Evolutionary conservation across 2,329 filamentous ascomycete species (phyloP), one percentile per base, ranked within the genome.

Genomic region (Zasmidium angulare): DNA sequence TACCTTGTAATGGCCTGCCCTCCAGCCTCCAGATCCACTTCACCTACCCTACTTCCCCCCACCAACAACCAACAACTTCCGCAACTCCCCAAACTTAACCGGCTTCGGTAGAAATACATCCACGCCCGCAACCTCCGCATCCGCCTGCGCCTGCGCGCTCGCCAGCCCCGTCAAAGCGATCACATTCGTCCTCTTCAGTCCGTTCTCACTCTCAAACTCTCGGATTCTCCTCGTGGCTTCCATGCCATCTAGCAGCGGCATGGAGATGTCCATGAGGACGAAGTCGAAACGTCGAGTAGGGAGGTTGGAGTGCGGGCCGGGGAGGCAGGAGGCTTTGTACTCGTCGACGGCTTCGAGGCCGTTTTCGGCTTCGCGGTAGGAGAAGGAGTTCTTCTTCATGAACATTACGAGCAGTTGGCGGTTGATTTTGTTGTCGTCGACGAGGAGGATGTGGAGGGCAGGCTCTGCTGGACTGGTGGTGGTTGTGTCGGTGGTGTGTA

Each of bases 211-310:
- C 43, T 74, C 72, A 43, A 68, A 62, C 3, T 62, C 61, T 4
- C 72, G 65, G 10, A 75, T 74, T 22, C 64, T 58, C 17, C 61
- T 50, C 11, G 71, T 72, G 1, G 70, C 64, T 22, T 67, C 66
- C 52, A 69, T 67, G 6, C 72, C 72, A 46, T 74, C 72, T 69
- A 75, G 72, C 26, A 73, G 61, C 2, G 72, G 72, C 72, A 75
- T 75, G n/a, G 58, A 62, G 19, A 75, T 70, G 46, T 74, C 81
- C 79, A 83, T 83, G 17, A 83, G 75, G 1, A 83, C 76, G 47
- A 81, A 64, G 21, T 66, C 57, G 24, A 66, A 66, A 14, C 46
- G 43, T 17, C 47, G 22, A 24, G 26, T 6, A 2, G 10, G 26
- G 56, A 48, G 50, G 50, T 40, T 17, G 50, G 12, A 17, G 21